phyloP scores from a whole-genome alignment of 2,329 filamentous ascomycete species.

The Pseudogymnoascus sp. region DNA sequence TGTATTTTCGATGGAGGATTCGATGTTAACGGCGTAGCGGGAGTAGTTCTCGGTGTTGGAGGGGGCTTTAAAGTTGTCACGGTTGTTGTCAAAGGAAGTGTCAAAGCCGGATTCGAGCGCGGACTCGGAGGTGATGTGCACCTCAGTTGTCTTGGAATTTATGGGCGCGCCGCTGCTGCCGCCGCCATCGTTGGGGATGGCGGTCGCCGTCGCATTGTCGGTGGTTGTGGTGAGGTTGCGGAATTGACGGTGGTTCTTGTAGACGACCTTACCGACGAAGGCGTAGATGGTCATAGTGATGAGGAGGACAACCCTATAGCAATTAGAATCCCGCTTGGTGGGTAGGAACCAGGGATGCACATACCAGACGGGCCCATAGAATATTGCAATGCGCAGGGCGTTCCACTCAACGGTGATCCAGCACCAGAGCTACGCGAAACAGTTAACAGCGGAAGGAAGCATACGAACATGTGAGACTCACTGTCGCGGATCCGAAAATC shows the following conservation, averaged over 20 bases:
- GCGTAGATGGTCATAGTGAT: slow-evolving; percentile 58
- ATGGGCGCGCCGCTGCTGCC: background rate
- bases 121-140: slow-evolving; percentile 49
- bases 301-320: slow-evolving; percentile 46
- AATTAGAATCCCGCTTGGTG: slow-evolving; percentile 16
- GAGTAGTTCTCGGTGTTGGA: slow-evolving; percentile 10
- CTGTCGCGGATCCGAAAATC: slow-evolving; percentile 31
- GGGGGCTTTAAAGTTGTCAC: background rate
- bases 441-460: slow-evolving; percentile 17
- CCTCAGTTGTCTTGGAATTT: slow-evolving; percentile 47
- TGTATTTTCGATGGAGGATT: background rate
- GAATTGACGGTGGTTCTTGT: slow-evolving; percentile 55
- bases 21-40: slow-evolving; percentile 12
- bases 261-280: slow-evolving; percentile 56
- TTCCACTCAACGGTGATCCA: slow-evolving; percentile 64
- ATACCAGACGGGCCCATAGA: slow-evolving; percentile 65
- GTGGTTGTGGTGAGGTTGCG: slow-evolving; percentile 41
- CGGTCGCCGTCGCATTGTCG: slow-evolving; percentile 32
- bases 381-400: slow-evolving; percentile 62
- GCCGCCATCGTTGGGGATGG: background rate
- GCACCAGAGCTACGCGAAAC: slow-evolving; percentile 64
- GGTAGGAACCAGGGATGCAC: slow-evolving; percentile 13
- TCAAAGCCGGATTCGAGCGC: slow-evolving; percentile 23
- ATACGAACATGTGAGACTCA: slow-evolving; percentile 35
- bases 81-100: slow-evolving; percentile 8